Percentiles rank a stretch among this genome's conserved stretches.
phyloP scores from a whole-genome alignment of 176 grass and related monocot species.

The Musa troglodytarum region DNA sequence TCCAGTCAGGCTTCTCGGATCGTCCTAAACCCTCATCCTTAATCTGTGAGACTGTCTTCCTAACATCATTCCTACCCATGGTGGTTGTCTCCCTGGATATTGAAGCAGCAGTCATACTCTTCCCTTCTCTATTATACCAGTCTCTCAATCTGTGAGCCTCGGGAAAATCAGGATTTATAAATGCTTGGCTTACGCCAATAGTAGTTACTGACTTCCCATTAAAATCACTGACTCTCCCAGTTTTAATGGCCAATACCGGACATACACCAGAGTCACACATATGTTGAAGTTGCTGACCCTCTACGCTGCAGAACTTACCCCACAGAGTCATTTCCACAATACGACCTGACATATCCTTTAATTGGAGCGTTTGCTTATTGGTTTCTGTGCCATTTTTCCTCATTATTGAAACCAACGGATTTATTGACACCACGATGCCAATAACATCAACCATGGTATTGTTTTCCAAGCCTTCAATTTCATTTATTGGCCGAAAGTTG shows the following conservation, averaged over 20 bases:
- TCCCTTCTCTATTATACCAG: constrained; percentile 81
- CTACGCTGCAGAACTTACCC: constrained; percentile 63
- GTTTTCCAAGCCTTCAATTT: constrained; percentile 56
- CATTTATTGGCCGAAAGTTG: constrained; percentile 60
- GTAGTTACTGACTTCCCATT: constrained; percentile 40
- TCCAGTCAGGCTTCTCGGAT: constrained; percentile 62
- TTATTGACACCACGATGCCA: constrained; percentile 66
- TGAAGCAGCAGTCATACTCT: constrained; percentile 38
- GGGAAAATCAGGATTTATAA: constrained; percentile 60
- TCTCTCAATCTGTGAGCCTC: constrained; percentile 48
- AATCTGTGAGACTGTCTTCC: constrained; percentile 64
- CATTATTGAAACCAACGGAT: constrained; percentile 38
- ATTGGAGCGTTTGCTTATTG: constrained; percentile 48
- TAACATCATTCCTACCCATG: constrained; percentile 40
- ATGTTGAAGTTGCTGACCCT: constrained; percentile 60
- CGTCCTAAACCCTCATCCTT: constrained; percentile 66
- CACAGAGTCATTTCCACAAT: constrained; percentile 72
- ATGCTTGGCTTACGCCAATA: constrained; percentile 38
- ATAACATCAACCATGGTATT: constrained; percentile 62
- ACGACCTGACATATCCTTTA: constrained; percentile 81
- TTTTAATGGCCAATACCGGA: constrained; percentile 71
- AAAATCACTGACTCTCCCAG: constrained; percentile 47
- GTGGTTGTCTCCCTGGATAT: constrained; percentile 40
- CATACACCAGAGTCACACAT: constrained; percentile 59
- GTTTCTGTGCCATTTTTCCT: constrained; percentile 57